phyloP scores from a whole-genome alignment of 129 eudicot species.

The Centella asiatica region DNA sequence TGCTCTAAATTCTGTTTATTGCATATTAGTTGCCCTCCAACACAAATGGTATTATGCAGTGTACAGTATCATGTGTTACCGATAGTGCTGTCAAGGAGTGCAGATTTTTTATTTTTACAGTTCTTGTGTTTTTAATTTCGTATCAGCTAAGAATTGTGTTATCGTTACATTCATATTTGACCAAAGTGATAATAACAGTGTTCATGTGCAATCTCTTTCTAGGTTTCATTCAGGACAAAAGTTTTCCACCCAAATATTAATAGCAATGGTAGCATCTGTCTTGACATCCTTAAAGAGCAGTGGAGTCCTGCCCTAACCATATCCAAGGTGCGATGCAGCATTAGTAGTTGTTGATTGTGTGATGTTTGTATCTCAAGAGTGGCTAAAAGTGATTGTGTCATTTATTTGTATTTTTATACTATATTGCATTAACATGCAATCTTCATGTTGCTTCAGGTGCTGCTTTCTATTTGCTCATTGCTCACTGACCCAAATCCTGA shows the following conservation, averaged over 20 bases:
- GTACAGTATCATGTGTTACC: no score
- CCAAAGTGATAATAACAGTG: not conserved
- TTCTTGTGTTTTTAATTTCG: no score
- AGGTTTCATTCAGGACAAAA: slow-evolving; percentile 77
- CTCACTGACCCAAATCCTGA: slow-evolving; percentile 84
- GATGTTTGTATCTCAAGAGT: not conserved
- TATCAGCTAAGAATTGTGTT: no score
- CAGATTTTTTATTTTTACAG: no score
- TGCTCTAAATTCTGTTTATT: no score
- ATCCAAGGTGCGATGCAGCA: slow-evolving; percentile 46
- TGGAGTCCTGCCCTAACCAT: slow-evolving; percentile 89
- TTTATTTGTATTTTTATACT: no score
- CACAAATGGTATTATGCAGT: no score
- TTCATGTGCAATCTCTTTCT: not conserved
- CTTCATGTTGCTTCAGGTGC: slow-evolving; percentile 45
- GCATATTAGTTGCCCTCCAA: no score
- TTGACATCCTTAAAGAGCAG: slow-evolving; percentile 77
- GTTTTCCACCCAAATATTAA: slow-evolving; percentile 76
- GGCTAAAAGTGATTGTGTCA: no score
- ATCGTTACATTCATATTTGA: no score
- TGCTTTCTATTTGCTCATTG: slow-evolving; percentile 76
- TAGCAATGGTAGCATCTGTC: slow-evolving; percentile 78
- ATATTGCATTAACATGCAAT: no score
- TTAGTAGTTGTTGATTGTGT: not conserved
- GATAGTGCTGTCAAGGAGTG: no score